Conservation (phyloP, 768 basidiomycete species). For the Panaeolus papilionaceus region DNA sequence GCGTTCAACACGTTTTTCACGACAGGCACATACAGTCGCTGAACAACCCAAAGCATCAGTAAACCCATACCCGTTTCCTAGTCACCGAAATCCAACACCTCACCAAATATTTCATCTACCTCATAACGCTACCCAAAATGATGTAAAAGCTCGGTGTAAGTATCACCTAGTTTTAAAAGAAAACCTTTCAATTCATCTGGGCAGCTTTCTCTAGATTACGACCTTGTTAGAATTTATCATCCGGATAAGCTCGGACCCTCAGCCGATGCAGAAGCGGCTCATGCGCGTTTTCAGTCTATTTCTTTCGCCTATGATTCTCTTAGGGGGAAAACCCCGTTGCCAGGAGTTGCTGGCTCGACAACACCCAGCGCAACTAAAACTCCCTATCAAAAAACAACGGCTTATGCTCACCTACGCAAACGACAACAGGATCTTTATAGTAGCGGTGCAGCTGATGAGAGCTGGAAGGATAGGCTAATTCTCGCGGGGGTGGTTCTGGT, state of each 20-base stretch:
- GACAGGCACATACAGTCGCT: background rate
- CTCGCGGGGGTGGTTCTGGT: constrained; percentile 62
- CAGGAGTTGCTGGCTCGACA: constrained; percentile 25
- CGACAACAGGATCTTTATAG: constrained; percentile 53
- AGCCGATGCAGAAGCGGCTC: constrained; percentile 54
- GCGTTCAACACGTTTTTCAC: background rate
- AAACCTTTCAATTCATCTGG: background rate
- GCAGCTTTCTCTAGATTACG: constrained; percentile 60
- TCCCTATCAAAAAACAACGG: constrained; percentile 41
- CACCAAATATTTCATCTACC: constrained; percentile 72
- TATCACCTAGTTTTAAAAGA: constrained; percentile 20
- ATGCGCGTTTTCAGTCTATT: constrained; percentile 74
- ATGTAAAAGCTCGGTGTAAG: constrained; percentile 66
- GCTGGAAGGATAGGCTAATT: constrained; percentile 71
- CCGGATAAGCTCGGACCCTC: constrained; percentile 63
- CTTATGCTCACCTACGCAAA: constrained; percentile 50
- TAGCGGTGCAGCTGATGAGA: constrained; percentile 59
- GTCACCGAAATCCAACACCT: constrained; percentile 56
- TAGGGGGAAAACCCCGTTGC: constrained; percentile 48
- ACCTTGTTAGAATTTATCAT: constrained; percentile 81
- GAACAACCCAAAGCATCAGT: background rate
- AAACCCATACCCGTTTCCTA: constrained; percentile 55
- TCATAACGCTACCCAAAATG: constrained; percentile 51
- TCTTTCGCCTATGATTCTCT: constrained; percentile 71
- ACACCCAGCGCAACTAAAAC: constrained; percentile 25